These are phyloP conservation scores for Pezicula neosporulosa DNA, from an alignment of 2,329 filamentous ascomycete genomes.

Conservation along the genomic window DNA sequence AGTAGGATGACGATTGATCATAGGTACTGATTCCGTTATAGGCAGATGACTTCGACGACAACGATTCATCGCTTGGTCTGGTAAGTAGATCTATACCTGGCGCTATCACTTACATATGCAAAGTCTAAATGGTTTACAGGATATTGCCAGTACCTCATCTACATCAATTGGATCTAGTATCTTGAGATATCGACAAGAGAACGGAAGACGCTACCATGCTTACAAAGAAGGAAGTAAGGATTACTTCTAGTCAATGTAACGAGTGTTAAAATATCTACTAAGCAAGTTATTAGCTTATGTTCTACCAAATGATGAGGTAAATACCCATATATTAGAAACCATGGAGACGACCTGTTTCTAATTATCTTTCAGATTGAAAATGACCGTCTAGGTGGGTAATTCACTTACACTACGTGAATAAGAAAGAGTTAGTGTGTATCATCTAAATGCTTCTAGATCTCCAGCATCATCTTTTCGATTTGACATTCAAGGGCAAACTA, in stretches of 20 bases:
- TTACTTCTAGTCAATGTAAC: too few relatives aligned
- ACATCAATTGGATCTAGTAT: slow-evolving; percentile 6
- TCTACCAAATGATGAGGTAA: neutral
- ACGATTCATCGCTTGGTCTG: neutral
- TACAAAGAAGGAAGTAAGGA: slow-evolving; percentile 8
- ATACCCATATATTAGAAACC: neutral
- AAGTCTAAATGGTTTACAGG: neutral
- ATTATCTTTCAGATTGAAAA: neutral
- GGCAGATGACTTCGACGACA: neutral
- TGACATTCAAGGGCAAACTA: slow-evolving; percentile 1
- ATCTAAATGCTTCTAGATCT: slow-evolving; percentile 1
- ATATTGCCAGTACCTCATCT: neutral
- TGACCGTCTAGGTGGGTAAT: slow-evolving; percentile 1
- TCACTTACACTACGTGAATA: neutral
- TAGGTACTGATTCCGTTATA: neutral
- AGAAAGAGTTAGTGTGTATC: too few relatives aligned
- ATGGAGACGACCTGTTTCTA: neutral
- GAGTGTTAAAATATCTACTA: too few relatives aligned
- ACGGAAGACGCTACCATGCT: slow-evolving; percentile 7
- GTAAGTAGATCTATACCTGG: neutral
- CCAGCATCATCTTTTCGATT: slow-evolving; percentile 2
- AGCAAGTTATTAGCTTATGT: neutral
- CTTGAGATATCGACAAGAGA: slow-evolving; percentile 4
- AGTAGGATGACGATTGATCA: too few relatives aligned
- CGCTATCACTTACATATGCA: neutral